These are phyloP conservation scores for Haematococcus sp. DNA, from an alignment of 139 green algal genomes.

Conservation along the genomic window DNA sequence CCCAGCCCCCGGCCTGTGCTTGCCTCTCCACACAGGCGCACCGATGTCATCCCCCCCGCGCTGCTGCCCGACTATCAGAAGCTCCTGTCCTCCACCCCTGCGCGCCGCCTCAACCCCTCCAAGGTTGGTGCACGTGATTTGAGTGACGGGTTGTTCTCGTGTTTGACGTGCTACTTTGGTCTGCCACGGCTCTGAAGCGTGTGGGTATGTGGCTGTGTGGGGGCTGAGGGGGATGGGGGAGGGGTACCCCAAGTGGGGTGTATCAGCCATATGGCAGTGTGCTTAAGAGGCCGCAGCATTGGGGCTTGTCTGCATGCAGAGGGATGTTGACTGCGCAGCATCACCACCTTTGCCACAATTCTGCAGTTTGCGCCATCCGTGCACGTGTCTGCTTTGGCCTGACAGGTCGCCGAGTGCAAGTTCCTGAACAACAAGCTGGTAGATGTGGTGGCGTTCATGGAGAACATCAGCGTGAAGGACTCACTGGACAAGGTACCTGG, in stretches of 20 bases:
- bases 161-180: no score
- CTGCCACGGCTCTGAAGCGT: no score
- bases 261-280: no score
- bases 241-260: no score
- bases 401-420: conserved; percentile 62
- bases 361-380: no score
- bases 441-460: conserved; percentile 89
- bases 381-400: neutral
- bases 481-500: conserved; percentile 72
- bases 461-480: conserved; percentile 89
- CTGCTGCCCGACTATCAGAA: conserved; percentile 88
- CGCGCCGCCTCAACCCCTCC: conserved; percentile 80
- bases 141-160: no score
- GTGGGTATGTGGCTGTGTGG: no score
- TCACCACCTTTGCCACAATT: no score
- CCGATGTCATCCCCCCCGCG: conserved; percentile 69
- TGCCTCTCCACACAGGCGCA: conserved; percentile 47
- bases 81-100: conserved; percentile 72
- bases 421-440: conserved; percentile 91
- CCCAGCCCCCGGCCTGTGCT: no score
- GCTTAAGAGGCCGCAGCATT: no score
- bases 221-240: neutral
- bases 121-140: conserved; percentile 48
- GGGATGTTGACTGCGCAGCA: no score
- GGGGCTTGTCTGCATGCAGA: no score